Conservation (phyloP, 768 basidiomycete species). For the Symmetrospora coprosmae region DNA sequence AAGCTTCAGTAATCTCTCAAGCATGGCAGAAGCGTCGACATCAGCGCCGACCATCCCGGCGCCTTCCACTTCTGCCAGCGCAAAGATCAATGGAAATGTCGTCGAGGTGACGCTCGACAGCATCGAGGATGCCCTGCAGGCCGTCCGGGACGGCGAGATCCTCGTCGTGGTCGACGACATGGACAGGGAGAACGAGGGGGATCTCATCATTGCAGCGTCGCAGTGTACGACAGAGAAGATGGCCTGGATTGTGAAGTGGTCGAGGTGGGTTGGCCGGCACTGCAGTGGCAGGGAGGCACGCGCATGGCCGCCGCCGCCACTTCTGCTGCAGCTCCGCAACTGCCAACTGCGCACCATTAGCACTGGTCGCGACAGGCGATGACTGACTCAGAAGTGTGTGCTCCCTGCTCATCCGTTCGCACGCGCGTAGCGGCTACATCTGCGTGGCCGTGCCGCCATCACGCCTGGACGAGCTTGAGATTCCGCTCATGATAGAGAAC, state of each 20-base stretch:
- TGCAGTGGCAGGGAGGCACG: not conserved
- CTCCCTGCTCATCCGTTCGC: too few species aligned
- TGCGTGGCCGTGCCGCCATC: constrained; percentile 68
- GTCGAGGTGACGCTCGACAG: constrained; percentile 49
- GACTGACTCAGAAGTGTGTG: too few species aligned
- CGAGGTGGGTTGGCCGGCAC: constrained; percentile 53
- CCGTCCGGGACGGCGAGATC: constrained; percentile 68
- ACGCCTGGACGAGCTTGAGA: constrained; percentile 59
- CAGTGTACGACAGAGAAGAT: constrained; percentile 85
- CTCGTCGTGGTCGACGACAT: constrained; percentile 98
- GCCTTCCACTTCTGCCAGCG: not conserved
- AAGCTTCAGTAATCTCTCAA: too few species aligned
- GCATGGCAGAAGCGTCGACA: too few species aligned
- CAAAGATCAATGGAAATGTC: constrained; percentile 7
- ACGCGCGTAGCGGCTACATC: constrained; percentile 71
- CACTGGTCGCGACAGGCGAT: too few species aligned
- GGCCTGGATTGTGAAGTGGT: constrained; percentile 97
- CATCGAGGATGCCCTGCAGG: constrained; percentile 62
- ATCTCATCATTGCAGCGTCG: constrained; percentile 74
- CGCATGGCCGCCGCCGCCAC: too few species aligned
- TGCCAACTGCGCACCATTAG: too few species aligned
- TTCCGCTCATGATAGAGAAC: constrained; percentile 84
- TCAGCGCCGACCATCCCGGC: too few species aligned
- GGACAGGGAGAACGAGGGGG: constrained; percentile 88
- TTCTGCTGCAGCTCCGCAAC: too few species aligned